A percentile compares a stretch with the other conserved stretches of the same genome.
phyloP scores from a whole-genome alignment of 768 basidiomycete genomes.

The Cyathus striatus region DNA sequence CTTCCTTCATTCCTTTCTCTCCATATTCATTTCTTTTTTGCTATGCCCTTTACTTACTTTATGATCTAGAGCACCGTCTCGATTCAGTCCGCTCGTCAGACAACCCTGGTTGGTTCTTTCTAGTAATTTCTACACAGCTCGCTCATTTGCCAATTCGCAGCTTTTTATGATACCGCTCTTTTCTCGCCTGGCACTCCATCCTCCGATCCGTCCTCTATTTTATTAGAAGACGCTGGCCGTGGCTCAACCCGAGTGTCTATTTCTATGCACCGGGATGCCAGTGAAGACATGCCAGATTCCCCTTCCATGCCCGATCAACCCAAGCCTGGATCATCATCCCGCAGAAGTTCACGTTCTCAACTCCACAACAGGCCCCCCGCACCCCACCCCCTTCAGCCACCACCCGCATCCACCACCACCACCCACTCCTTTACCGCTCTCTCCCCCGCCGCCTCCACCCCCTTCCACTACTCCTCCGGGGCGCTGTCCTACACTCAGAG shows the following conservation, averaged over 20 bases:
- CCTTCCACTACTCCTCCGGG: constrained; percentile 18
- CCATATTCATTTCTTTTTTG: constrained; percentile 6
- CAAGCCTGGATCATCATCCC: constrained; percentile 13
- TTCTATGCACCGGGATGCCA: constrained; percentile 20
- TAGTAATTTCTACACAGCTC: constrained; percentile 14
- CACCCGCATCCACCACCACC: constrained; percentile 11
- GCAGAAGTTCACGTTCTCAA: constrained; percentile 18
- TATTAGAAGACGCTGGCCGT: constrained; percentile 4
- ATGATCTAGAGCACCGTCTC: constrained; percentile 15
- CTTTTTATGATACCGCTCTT: constrained; percentile 18
- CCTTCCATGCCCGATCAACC: constrained; percentile 17
- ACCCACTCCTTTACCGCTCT: constrained; percentile 1
- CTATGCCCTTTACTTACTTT: constrained; percentile 17
- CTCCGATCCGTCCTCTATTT: constrained; percentile 5
- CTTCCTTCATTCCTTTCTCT: constrained; percentile 2
- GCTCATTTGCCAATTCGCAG: constrained; percentile 12
- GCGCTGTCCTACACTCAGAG: constrained; percentile 25
- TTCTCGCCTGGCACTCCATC: constrained; percentile 9
- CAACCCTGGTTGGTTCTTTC: constrained; percentile 18
- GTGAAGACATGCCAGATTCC: constrained; percentile 17
- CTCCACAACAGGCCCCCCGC: constrained; percentile 8
- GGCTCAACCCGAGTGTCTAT: constrained; percentile 10
- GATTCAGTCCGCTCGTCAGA: constrained; percentile 7
- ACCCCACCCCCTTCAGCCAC: constrained; percentile 7
- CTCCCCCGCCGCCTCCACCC: constrained; percentile 11